Base-by-base conservation (phyloP, 176 grass and related monocot species). In the Cocos nucifera region DNA sequence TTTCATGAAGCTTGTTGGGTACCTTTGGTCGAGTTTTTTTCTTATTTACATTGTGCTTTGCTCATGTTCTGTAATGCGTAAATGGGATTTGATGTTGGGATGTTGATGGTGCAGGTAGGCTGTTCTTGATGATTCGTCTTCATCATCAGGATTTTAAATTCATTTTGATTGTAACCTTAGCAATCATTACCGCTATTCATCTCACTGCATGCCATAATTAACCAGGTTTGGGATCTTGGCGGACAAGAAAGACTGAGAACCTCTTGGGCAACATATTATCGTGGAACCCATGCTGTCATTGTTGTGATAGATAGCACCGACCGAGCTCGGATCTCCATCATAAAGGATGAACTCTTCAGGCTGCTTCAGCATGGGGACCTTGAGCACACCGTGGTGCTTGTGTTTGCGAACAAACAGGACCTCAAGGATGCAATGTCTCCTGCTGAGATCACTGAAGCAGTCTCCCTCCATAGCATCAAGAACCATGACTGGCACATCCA, bases 401-500 rank as follows among this genome's bases (percentile, higher is more conserved):
- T 91, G 15, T 97, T 97, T 48, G 93, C 93, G 0, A 97, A 97
- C 69, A 97, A 97, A 67, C 87, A 97, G 75, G 93, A 97, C 73
- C 78, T 97, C 59, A 91, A 91, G 76, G 93, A 97, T 1, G 87
- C 93, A 7, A 97, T 97, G 93, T 63, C 69, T 1, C 87, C 93
- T 0, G 87, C 90, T 1, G 93, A 97, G 83, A 88, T 97, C 75
- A 97, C 87, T 0, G 93, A 97, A 15, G 84, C 93, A 20, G 74
- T 97, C 54, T 90, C 87, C 16, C 73, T 97, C 20, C 93, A 97
- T 73, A 91, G 83, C 79, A 97, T 97, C 66, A 97, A 91, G 71
- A 74, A 85, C 69, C 93, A 88, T 1, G 84, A 97, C 53, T 97
- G 93, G 93, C 93, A 97, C 74, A 91, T 97, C 71, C 93, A 97